Base-by-base conservation (phyloP, 2,329 filamentous ascomycete genomes). In the Ascochyta viciae-villosae region DNA sequence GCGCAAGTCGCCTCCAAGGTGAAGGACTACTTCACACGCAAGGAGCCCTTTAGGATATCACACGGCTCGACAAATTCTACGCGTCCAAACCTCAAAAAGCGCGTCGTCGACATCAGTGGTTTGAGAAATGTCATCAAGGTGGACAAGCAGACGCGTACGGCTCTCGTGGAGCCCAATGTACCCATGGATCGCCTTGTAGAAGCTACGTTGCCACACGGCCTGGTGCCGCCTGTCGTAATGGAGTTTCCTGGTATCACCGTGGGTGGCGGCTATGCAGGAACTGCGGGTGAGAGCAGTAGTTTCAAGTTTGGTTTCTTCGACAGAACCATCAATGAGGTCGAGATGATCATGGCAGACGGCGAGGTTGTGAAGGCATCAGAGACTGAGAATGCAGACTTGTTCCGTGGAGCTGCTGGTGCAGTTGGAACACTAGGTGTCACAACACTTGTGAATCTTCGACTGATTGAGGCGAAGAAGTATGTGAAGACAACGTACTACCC, bases 31-130 rank as follows among this genome's bases (percentile, higher is more conserved):
- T 79, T 85, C 67, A 73, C 78, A 12, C 78, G 78, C 40, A 76
- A 81, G 50, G 76, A 83, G 68, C 84, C 87, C 2, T 92, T 90
- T 74, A 83, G 89, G n/a, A 87, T 92, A 69, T 89, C 87, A 65
- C 89, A 92, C 75, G 90, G 90, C 58, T 87, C 88, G 0, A 92
- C 89, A 24, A 92, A 91, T 77, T 90, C 86, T 74, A 92, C 90
- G 34, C 86, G 90, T 7, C 82, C 82, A 31, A 72, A 74, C 8
- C 63, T 73, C 7, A 72, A 76, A 45, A 70, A 71, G 33, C 70
- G 57, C 39, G 80, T 86, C 9, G 80, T 93, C 51, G 88, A 91
- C 72, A 91, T 88, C 34, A 88, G 86, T 73, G 68, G 71, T 4
- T 82, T 93, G 9, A 82, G 80, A 61, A 81, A 84, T 71, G 83